These are phyloP conservation scores for Botrytis porri DNA, from an alignment of 2,329 filamentous ascomycete species.

Conservation along the genomic window DNA sequence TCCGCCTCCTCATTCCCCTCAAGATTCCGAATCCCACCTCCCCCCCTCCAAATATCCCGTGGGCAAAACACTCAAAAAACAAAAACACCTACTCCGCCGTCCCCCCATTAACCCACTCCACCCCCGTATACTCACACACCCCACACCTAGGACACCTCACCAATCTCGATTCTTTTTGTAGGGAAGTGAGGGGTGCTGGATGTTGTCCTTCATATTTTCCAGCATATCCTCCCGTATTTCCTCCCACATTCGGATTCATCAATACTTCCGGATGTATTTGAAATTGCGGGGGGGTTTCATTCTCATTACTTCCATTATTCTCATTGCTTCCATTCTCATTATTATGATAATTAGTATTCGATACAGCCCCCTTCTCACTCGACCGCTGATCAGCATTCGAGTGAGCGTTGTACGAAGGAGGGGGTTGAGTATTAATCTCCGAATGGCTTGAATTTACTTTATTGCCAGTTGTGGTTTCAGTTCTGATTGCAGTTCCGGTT, in stretches of 20 bases:
- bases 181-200: background rate
- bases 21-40: background rate
- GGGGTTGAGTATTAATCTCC: background rate
- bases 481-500: background rate
- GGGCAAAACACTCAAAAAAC: no score
- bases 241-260: background rate
- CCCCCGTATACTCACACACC: background rate
- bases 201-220: background rate
- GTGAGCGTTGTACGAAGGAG: background rate
- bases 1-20: no score
- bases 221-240: background rate
- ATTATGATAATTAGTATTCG: background rate
- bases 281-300: background rate
- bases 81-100: background rate
- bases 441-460: background rate
- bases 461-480: background rate
- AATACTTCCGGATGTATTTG: background rate
- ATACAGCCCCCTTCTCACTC: background rate
- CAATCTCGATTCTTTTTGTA: slow-evolving; percentile 2
- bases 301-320: background rate
- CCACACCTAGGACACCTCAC: background rate
- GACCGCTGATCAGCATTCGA: background rate
- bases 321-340: background rate
- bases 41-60: no score
- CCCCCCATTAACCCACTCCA: background rate